Evolutionary conservation across 2,329 filamentous ascomycete species (phyloP).

Genomic region (Hypomyces perniciosus): DNA sequence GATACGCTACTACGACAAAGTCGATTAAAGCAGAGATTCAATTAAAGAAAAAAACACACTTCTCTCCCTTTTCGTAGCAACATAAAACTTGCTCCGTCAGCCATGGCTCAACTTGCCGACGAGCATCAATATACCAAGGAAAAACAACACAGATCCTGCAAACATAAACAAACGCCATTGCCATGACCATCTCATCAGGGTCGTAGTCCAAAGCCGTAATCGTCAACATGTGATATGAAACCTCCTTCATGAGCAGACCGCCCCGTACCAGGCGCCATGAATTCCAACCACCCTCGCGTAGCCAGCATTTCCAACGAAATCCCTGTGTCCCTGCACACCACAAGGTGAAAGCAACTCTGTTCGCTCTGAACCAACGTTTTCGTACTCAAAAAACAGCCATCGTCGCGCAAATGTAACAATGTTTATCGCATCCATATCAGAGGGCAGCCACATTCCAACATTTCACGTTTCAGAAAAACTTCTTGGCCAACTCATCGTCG

Average conservation of each 20-base stretch:
- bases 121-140: neutral
- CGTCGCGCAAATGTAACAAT: too few relatives aligned
- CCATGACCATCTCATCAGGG: neutral
- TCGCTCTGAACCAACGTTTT: too few relatives aligned
- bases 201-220: neutral
- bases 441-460: too few relatives aligned
- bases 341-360: too few relatives aligned
- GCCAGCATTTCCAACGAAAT: too few relatives aligned
- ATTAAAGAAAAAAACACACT: neutral
- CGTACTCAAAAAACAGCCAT: too few relatives aligned
- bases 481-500: conserved; percentile 3
- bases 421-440: too few relatives aligned
- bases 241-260: too few relatives aligned
- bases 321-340: too few relatives aligned
- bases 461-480: neutral
- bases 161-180: neutral
- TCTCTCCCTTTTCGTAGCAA: neutral
- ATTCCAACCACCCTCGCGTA: too few relatives aligned
- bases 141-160: neutral
- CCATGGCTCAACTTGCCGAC: too few relatives aligned
- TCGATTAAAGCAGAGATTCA: neutral
- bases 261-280: too few relatives aligned
- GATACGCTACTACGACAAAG: neutral
- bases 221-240: neutral
- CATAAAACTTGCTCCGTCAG: neutral